phyloP scores from a whole-genome alignment of 495 filamentous ascomycete species.

The Penicillium cataractarum region DNA sequence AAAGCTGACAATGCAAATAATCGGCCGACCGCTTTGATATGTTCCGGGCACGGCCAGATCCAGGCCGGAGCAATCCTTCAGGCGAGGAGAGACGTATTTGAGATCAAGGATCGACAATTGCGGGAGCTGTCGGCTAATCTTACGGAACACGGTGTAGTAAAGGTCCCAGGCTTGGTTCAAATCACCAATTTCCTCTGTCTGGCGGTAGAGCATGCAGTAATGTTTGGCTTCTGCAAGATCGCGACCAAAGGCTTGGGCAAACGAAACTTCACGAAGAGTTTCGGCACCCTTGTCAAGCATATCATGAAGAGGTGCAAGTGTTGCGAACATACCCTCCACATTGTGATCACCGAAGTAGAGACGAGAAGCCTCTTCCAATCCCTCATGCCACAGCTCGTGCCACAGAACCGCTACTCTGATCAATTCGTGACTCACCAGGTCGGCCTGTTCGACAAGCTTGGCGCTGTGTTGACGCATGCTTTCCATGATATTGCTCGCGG shows the following conservation, averaged over 20 bases:
- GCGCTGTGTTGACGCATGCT: slow-evolving; percentile 94
- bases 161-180: slow-evolving; percentile 98
- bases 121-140: slow-evolving; percentile 90
- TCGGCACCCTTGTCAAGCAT: slow-evolving; percentile 87
- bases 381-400: slow-evolving; percentile 99
- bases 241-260: slow-evolving; percentile 95
- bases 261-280: slow-evolving; percentile 93
- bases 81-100: slow-evolving; percentile 91
- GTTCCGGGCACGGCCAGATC: slow-evolving; percentile 93
- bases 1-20: slow-evolving; percentile 86
- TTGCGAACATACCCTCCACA: slow-evolving; percentile 94
- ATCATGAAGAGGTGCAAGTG: slow-evolving; percentile 86
- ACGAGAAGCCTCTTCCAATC: slow-evolving; percentile 94
- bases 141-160: slow-evolving; percentile 96
- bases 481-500: slow-evolving; percentile 92
- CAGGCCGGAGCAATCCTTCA: slow-evolving; percentile 79
- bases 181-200: slow-evolving; percentile 85
- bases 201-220: slow-evolving; percentile 90
- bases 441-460: slow-evolving; percentile 93
- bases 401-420: slow-evolving; percentile 96
- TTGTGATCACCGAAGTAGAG: slow-evolving; percentile 93
- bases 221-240: slow-evolving; percentile 93
- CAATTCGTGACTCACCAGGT: slow-evolving; percentile 89
- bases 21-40: slow-evolving; percentile 82
- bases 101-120: slow-evolving; percentile 91